A percentile compares a stretch with the other conserved stretches of the same genome.
Evolutionary conservation across 1,284 basidiomycete species (phyloP).

Genomic region (Quambalaria eucalypti): DNA sequence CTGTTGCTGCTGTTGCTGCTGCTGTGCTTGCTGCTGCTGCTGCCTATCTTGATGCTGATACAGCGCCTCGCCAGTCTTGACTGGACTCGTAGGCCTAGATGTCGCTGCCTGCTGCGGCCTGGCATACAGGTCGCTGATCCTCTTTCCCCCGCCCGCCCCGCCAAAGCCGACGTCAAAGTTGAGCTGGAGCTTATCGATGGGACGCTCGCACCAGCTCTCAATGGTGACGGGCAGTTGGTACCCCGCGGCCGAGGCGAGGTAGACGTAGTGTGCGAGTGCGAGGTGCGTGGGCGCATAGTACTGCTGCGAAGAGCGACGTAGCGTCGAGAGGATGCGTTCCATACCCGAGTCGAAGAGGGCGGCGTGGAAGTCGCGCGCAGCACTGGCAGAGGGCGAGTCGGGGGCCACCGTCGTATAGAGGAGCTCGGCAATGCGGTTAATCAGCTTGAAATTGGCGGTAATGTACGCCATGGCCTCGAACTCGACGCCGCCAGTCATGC

Average conservation of each 20-base stretch:
- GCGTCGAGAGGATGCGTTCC: constrained; percentile 21
- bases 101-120: neutral
- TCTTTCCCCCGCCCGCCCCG: neutral
- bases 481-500: constrained; percentile 96
- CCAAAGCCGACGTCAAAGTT: neutral
- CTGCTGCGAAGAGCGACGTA: constrained; percentile 19
- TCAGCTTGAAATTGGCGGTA: constrained; percentile 25
- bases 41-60: neutral
- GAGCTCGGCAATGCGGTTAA: constrained; percentile 19
- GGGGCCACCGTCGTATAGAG: neutral
- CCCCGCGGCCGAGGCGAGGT: constrained; percentile 5
- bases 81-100: neutral
- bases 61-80: neutral
- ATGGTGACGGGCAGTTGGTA: constrained; percentile 7
- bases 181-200: neutral
- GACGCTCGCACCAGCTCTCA: constrained; percentile 3
- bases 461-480: constrained; percentile 93
- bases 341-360: constrained; percentile 26
- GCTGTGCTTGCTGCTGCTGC: neutral
- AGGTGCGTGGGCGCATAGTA: constrained; percentile 39
- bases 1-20: neutral
- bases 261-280: constrained; percentile 27
- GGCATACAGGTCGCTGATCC: neutral
- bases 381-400: neutral
- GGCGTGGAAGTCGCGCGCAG: constrained; percentile 19